Evolutionary conservation across 1,284 basidiomycete species (phyloP), one percentile per base, ranked within the genome.

Genomic region (Cutaneotrichosporon sp.): DNA sequence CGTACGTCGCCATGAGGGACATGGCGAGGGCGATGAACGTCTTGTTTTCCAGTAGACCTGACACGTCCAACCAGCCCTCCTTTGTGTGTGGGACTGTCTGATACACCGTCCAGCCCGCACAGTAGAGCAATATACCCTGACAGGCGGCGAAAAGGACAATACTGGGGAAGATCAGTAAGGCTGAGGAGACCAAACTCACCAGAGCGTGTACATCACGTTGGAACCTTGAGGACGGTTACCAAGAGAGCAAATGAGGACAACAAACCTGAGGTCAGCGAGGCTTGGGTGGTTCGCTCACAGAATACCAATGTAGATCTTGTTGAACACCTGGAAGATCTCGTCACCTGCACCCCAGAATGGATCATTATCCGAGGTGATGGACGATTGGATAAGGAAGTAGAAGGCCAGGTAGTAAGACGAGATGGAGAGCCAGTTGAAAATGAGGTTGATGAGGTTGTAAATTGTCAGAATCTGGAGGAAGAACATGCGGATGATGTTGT

Each of bases 211-310:
- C 46, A 82, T 84, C 82, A 84, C 86, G 75, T 88, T 87, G 12
- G 86, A 87, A 41, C 88, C 88, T 77, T 88, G 86, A 43, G 88
- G 88, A 43, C 88, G 82, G 75, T 90, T 90, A 44, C 88, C 88
- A 51, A 92, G 49, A 4, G 64, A 65, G 52, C 62, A 66, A 32
- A 65, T 55, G 24, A 67, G 52, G 24, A 70, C 66, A 43, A 57
- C 49, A 33, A 67, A 69, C 35, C 64, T 67, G 49, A 33, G 19
- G 45, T 59, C 48, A 58, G 55, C 46, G 32, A 11, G 33, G 6
- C 17, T 20, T 5, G 10, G 17, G 10, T n/a, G 37, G 11, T 1
- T 25, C 14, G 29, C 70, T 50, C 50, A 83, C 82, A 78, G 87
- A n/a, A 74, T 48, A 20, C 49, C 70, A 39, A 74, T 72, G 52